Conservation (phyloP, 2,329 filamentous ascomycete genomes). For the Botryotinia narcissicola region DNA sequence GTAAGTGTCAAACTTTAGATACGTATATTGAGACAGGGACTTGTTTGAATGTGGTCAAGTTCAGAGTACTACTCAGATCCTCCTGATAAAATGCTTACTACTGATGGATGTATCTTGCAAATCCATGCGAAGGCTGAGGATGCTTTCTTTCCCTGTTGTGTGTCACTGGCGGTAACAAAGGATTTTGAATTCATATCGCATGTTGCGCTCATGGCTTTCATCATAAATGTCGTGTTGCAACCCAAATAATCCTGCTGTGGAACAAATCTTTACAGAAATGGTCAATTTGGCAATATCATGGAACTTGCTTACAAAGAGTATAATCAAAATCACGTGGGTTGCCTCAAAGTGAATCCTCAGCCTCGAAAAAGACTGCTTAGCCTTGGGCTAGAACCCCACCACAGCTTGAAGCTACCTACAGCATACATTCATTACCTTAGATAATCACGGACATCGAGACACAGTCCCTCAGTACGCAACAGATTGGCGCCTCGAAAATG, state of each 20-base stretch:
- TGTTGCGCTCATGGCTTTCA: neutral
- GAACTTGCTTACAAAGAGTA: neutral
- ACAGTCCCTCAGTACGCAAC: neutral
- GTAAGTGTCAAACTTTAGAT: neutral
- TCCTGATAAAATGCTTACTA: neutral
- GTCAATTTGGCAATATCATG: neutral
- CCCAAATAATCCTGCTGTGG: too few species aligned
- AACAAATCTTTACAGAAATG: neutral
- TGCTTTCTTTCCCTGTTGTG: neutral
- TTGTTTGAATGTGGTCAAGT: neutral
- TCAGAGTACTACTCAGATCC: neutral
- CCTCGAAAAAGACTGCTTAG: neutral
- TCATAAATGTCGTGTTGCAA: neutral
- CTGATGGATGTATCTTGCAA: slow-evolving; percentile 5
- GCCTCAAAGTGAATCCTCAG: neutral
- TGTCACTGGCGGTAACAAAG: neutral
- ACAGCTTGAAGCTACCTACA: neutral
- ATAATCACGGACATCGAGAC: neutral
- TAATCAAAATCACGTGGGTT: neutral
- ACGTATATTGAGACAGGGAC: neutral
- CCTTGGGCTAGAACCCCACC: slow-evolving; percentile 2
- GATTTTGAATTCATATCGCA: neutral
- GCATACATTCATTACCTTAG: neutral
- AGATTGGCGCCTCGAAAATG: slow-evolving; percentile 47
- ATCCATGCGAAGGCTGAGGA: neutral